Evolutionary conservation across 2,329 filamentous ascomycete species (phyloP), one percentile per base, ranked within the genome.

Genomic region (Raffaelea albimanens): DNA sequence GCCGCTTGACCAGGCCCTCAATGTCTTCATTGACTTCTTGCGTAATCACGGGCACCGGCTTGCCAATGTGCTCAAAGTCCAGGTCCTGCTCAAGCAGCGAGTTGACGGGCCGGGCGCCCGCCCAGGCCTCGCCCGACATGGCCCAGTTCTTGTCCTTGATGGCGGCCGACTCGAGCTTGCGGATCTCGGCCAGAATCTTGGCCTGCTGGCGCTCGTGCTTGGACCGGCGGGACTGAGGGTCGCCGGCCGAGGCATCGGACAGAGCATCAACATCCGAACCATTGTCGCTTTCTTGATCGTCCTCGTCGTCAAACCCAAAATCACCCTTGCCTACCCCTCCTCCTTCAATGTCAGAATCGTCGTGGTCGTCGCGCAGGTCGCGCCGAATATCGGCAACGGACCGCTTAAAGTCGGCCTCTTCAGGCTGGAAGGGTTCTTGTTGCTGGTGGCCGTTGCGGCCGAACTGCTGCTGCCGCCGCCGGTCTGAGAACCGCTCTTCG

Each of bases 11-110:
- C 50, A 98, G 77, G 31, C 87, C 84, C 66, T 98, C 93, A 49
- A 98, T 94, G 57, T 83, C 82, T 63, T 96, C 90, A 46, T 82
- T 94, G 38, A 94, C 75, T 63, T 96, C 90, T 39, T 87, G 83
- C 0, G 93, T 97, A 62, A 96, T 89, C 51, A 97, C 86, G 2
- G 91, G 88, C 1, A 97, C 85, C 1, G 93, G 91, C 64, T 97
- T 98, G 59, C 93, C 93, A 20, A 87, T 81, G 58, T 94, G 82
- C 67, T 98, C 93, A 61, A 97, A 98, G 55, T 97, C 91, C 22
- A 98, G 76, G 58, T 97, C 89, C 67, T 97, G 82, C 61, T 97
- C 90, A 1, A 98, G 78, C 2, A 98, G 76, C 1, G 91, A 96
- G 69, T 98, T 97, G 46, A 88, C 63, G 0, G 93, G 93, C 33